Evolutionary conservation across 108 stramenopile genomes (phyloP).

Genomic region (Skeletonema costatum): DNA sequence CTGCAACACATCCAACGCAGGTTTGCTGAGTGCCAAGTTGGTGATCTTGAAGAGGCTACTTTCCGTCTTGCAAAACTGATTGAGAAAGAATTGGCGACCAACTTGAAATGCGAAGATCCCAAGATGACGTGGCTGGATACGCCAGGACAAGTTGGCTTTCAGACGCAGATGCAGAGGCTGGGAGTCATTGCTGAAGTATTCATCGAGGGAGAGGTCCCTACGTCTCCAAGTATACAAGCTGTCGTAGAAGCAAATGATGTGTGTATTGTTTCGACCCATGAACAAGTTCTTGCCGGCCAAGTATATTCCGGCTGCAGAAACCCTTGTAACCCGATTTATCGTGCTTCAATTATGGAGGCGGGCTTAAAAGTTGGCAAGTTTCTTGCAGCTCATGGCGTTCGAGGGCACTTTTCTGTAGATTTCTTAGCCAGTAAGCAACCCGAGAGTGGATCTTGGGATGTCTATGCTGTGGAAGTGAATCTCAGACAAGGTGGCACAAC

Average conservation of each 20-base stretch:
- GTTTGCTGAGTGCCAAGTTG: background rate
- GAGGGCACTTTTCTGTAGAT: slow-evolving; percentile 39
- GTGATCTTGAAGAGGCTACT: background rate
- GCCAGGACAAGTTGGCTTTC: slow-evolving; percentile 15
- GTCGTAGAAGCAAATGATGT: slow-evolving; percentile 27
- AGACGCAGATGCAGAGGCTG: slow-evolving; percentile 23
- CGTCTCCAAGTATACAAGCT: slow-evolving; percentile 36
- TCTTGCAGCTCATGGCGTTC: slow-evolving; percentile 22
- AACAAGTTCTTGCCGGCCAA: slow-evolving; percentile 35
- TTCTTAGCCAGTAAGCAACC: slow-evolving; percentile 23
- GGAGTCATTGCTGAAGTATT: slow-evolving; percentile 46
- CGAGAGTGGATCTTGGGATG: slow-evolving; percentile 20
- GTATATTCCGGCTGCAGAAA: slow-evolving; percentile 33
- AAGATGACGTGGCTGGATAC: slow-evolving; percentile 19
- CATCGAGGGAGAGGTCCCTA: slow-evolving; percentile 31
- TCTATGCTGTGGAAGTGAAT: slow-evolving; percentile 37
- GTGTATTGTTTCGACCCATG: slow-evolving; percentile 33
- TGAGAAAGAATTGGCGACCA: slow-evolving; percentile 19
- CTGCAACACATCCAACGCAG: slow-evolving; percentile 13
- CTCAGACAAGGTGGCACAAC: slow-evolving; percentile 42
- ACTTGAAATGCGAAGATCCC: slow-evolving; percentile 29
- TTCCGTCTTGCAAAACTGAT: slow-evolving; percentile 18
- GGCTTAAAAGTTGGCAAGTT: slow-evolving; percentile 27
- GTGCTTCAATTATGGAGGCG: slow-evolving; percentile 15
- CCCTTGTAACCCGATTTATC: slow-evolving; percentile 16